Conservation (phyloP, 164 flowering plant species). For the Kalanchoe fedtschenkoi region DNA sequence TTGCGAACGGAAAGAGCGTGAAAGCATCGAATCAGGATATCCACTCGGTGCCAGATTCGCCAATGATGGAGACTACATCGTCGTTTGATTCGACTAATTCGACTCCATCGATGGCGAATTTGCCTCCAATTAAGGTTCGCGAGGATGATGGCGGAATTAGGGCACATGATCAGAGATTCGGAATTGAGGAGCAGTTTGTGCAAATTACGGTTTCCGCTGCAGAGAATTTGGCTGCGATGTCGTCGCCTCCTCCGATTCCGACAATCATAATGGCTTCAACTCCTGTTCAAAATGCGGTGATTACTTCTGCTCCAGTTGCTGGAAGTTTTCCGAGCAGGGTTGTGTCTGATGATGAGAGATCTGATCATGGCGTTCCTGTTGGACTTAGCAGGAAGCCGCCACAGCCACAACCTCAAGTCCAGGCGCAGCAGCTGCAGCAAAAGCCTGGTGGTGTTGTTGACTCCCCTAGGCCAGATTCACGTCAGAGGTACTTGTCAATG, state of each 20-base stretch:
- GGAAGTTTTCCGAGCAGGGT: slow-evolving; percentile 8
- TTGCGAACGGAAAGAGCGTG: slow-evolving; percentile 13
- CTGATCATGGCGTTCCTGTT: slow-evolving; percentile 46
- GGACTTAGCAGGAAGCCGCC: slow-evolving; percentile 27
- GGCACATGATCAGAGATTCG: slow-evolving; percentile 14
- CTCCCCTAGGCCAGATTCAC: slow-evolving; percentile 45
- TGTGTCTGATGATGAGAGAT: slow-evolving; percentile 66
- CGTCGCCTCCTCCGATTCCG: not conserved
- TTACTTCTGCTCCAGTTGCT: slow-evolving; percentile 10
- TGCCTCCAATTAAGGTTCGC: slow-evolving; percentile 66
- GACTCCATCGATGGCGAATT: slow-evolving; percentile 49
- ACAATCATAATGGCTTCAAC: not conserved
- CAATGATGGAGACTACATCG: slow-evolving; percentile 58
- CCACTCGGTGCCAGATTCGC: slow-evolving; percentile 73
- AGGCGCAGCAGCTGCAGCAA: slow-evolving; percentile 21
- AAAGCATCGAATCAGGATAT: slow-evolving; percentile 38
- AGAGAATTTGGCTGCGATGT: not conserved
- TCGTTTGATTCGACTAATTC: slow-evolving; percentile 75
- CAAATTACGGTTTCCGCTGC: slow-evolving; percentile 36
- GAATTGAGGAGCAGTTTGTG: slow-evolving; percentile 58
- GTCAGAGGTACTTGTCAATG: slow-evolving; percentile 33
- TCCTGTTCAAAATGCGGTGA: slow-evolving; percentile 14
- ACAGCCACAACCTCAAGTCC: slow-evolving; percentile 17
- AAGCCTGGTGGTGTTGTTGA: slow-evolving; percentile 24
- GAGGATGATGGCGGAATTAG: slow-evolving; percentile 27